phyloP scores from a whole-genome alignment of 179 eudicot genomes.

The Vitellaria paradoxa region DNA sequence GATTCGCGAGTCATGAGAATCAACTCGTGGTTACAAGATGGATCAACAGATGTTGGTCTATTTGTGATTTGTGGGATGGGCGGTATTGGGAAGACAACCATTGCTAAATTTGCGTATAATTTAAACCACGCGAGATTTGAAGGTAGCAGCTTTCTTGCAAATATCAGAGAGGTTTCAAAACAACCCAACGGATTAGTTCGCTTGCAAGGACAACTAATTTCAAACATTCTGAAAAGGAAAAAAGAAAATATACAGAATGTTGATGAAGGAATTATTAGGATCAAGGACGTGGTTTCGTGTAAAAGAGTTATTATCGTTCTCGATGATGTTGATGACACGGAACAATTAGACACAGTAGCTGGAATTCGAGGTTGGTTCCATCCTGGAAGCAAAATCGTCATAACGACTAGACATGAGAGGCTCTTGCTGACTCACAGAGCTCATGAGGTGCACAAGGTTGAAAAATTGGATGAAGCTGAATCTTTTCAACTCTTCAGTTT shows the following conservation, averaged over 20 bases:
- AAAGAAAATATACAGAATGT: background rate
- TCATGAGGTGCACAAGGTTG: background rate
- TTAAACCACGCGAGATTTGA: background rate
- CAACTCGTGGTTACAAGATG: constrained; percentile 3
- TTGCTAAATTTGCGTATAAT: background rate
- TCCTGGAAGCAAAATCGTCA: background rate
- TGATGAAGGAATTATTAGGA: background rate
- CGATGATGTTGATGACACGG: constrained; percentile 15
- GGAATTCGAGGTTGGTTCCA: constrained; percentile 3
- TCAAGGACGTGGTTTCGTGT: background rate
- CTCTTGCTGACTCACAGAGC: background rate
- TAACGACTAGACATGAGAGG: background rate
- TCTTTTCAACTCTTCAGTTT: background rate
- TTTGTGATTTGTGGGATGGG: constrained; percentile 12
- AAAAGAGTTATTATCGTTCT: constrained; percentile 10
- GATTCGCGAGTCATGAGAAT: background rate
- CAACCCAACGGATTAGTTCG: constrained; percentile 11
- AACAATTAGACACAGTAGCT: background rate
- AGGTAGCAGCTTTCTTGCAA: constrained; percentile 17
- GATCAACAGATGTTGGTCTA: background rate
- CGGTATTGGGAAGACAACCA: constrained; percentile 11
- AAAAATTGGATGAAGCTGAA: background rate
- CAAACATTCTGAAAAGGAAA: constrained; percentile 3
- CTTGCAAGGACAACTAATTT: constrained; percentile 7
- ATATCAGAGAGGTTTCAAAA: constrained; percentile 16